Evolutionary conservation across 371 early-diverging fungal genomes (phyloP), one percentile per base, ranked within the genome.

Genomic region (Gilbertella persicaria): DNA sequence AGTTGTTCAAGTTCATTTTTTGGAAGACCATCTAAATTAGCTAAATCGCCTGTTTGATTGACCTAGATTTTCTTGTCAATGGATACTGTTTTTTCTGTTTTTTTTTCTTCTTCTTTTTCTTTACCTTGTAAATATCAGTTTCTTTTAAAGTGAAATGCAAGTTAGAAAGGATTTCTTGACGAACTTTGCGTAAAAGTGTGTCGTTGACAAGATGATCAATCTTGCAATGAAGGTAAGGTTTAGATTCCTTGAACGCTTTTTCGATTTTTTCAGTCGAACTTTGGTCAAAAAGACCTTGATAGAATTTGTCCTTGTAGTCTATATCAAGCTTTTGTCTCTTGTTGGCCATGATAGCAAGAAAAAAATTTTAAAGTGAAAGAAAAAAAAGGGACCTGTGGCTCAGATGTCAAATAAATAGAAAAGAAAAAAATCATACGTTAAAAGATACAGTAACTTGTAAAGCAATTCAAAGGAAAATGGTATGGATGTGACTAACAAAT

Each of bases 91-190:
- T 0, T 9, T 1, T 16, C 9, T 4, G 19, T 30, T 30, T 7
- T 30, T 7, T 30, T 7, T 30, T 30, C 5, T 30, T 7, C 30
- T 36, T 36, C 10, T 14, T 36, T 14, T 40, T 5, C 20, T 42
- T 25, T 73, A 66, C 85, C 67, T 85, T 83, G 80, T 89, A 88
- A 24, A 91, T 89, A 60, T 91, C 91, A 0, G 91, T 91, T 57
- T 89, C 89, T 64, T 91, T 91, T n/a, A 71, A 62, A 12, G 88
- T 89, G 35, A 84, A 88, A 42, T 83, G 82, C 42, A 91, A 65
- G 19, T 73, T 69, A 33, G 56, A 63, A 17, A 73, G 64, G 57
- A 88, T 83, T 63, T 91, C 91, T 20, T 75, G 58, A 20, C 85
- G 80, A 10, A 87, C 88, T 33, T 61, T 70, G 20, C 73, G 65